phyloP scores from a whole-genome alignment of 345 rosid genomes.

The Salix purpurea region DNA sequence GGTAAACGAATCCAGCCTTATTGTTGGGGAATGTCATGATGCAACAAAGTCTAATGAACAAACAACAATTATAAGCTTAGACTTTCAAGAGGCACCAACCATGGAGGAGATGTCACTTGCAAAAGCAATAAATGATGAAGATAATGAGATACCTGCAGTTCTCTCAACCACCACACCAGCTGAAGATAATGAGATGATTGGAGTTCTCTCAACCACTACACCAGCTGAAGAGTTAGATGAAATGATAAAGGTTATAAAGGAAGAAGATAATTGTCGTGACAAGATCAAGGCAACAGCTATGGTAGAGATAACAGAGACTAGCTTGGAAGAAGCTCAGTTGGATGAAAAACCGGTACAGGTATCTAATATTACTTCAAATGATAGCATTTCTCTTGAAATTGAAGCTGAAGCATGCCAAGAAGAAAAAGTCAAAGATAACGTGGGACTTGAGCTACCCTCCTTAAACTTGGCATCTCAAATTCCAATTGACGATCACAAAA shows the following conservation, averaged over 20 bases:
- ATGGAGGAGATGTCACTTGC: conserved; percentile 15
- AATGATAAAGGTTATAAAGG: conserved; percentile 13
- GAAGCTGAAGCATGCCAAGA: conserved; percentile 17
- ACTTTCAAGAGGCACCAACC: conserved; percentile 19
- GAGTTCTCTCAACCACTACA: neutral
- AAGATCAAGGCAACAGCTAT: conserved; percentile 8
- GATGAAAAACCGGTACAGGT: conserved; percentile 13
- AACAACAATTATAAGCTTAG: conserved; percentile 6
- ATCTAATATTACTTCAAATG: conserved; percentile 8
- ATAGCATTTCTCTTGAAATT: conserved; percentile 12
- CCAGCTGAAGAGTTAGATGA: conserved; percentile 15
- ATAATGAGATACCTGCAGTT: conserved; percentile 6
- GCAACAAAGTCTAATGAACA: conserved; percentile 24
- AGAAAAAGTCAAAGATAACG: neutral
- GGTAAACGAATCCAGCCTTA: conserved; percentile 17
- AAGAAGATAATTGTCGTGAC: neutral
- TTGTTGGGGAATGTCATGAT: conserved; percentile 13
- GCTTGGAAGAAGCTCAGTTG: conserved; percentile 14
- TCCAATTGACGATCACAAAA: conserved; percentile 13
- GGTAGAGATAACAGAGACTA: conserved; percentile 4
- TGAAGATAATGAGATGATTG: neutral
- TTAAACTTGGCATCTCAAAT: conserved; percentile 12
- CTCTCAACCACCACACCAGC: neutral
- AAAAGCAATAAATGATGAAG: conserved; percentile 12
- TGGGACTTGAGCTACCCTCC: conserved; percentile 12